phyloP scores from a whole-genome alignment of 768 basidiomycete genomes.

The Pleurotus salmoneostramineus region DNA sequence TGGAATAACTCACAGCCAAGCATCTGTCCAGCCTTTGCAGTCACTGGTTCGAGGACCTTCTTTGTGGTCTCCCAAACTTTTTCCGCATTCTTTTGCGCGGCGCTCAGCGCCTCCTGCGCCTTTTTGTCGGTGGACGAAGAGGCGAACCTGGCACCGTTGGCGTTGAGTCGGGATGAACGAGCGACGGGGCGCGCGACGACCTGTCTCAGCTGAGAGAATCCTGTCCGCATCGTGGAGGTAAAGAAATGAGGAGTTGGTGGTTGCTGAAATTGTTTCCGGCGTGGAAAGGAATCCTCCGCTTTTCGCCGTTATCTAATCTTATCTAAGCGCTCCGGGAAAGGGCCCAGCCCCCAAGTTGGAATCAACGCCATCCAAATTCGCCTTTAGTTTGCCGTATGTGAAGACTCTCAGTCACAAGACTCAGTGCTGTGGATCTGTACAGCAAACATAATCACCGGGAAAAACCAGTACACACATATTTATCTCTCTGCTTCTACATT shows the following conservation, averaged over 20 bases:
- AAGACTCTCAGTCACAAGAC: no score
- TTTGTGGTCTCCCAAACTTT: slow-evolving; percentile 49
- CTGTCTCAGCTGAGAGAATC: neutral
- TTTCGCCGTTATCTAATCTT: neutral
- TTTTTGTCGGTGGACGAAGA: slow-evolving; percentile 46
- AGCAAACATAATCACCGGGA: no score
- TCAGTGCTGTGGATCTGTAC: no score
- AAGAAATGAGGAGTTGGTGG: neutral
- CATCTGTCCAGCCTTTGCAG: slow-evolving; percentile 50
- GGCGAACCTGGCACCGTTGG: slow-evolving; percentile 29
- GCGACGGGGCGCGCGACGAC: slow-evolving; percentile 1
- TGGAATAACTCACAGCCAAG: slow-evolving; percentile 46
- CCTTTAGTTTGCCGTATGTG: no score
- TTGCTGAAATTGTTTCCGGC: neutral
- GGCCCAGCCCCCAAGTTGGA: no score
- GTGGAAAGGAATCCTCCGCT: neutral
- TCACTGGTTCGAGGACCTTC: slow-evolving; percentile 39
- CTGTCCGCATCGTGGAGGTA: neutral
- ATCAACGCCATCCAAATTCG: no score
- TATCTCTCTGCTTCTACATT: no score
- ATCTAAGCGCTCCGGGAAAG: no score
- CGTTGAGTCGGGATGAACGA: neutral
- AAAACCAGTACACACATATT: no score
- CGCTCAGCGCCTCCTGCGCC: slow-evolving; percentile 61
- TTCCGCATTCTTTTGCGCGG: slow-evolving; percentile 53